Base-by-base conservation (phyloP, 2,329 filamentous ascomycete genomes). In the Colletotrichum cereale region DNA sequence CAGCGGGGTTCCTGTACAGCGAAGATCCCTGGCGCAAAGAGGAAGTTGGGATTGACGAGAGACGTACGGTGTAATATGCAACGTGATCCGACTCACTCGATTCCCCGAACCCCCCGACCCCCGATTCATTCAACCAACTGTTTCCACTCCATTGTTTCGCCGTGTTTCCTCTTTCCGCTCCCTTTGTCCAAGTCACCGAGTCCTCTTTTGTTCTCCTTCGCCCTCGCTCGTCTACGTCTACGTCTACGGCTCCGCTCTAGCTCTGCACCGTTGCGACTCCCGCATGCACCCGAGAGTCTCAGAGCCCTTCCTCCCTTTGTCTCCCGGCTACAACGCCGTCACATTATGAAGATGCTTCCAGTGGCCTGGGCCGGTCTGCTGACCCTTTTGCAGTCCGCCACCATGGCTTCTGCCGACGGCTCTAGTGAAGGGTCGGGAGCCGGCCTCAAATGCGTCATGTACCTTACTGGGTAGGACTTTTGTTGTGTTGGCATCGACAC, bases 381-480 rank as follows among this genome's bases (percentile, higher is more conserved):
- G 5, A 47, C 40, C 26, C 24, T 53, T 16, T 44, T 69, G 48
- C 66, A 74, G 48, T 58, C 65, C n/a, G 38, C 47, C 50, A 26
- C 38, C 21, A 65, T 73, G 71, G 67, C 66, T 24, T 62, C 31
- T 11, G 44, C 60, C 26, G 26, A 62, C 2, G 63, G 62, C 50
- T 31, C 36, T n/a, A 12, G 21, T 48, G 36, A 44, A 7, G 18
- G n/a, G 18, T 26, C 61, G 8, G 47, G 18, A 5, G 56, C 61
- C 12, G 47, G 50, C 11, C 75, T 52, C 24, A 76, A 79, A 53
- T 84, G 80, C 56, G 75, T 86, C 67, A 85, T 87, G 83, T 88
- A 88, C 74, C 79, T 87, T 57, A 87, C 86, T 1, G 85, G 86
- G 86, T 86, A 73, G 74, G 78, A 16, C 38, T 40, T 47, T 50